Base-by-base conservation (phyloP, 1,284 basidiomycete species). In the Ustilago esculenta region DNA sequence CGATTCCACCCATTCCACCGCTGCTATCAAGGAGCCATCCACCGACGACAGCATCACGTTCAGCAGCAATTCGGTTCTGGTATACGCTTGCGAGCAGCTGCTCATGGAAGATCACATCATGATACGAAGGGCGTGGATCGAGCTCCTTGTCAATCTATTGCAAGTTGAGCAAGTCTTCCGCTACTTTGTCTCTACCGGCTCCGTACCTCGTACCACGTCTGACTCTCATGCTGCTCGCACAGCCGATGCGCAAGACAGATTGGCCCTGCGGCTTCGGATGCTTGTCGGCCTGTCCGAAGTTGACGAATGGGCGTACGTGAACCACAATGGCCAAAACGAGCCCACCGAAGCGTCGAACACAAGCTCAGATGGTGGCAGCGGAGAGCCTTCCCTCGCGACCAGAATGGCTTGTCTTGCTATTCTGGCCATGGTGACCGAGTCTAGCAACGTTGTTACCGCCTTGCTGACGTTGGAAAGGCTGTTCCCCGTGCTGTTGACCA, bases 141-240 rank as follows among this genome's bases (percentile, higher is more conserved):
- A 98, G 83, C 87, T 98, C n/a, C 85, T 94, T 2, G 98, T 94
- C 85, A 98, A 98, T 82, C 86, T 98, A 23, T 86, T 93, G 37
- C 87, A 86, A 12, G 90, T 89, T 20, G 90, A 93, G 41, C 83
- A 85, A 1, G 87, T 90, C 7, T 58, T 50, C 17, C n/a, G 14
- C 15, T 65, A 54, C 33, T 58, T 65, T 35, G 42, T 54, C 15
- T 35, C 32, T 10, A 30, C 21, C 5, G 20, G 23, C 8, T 15
- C 53, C n/a, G 4, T 23, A n/a, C 15, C 34, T 17, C 14, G 17
- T 11, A 34, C 8, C 1, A 17, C 20, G 17, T 14, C 37, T 21
- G 24, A 11, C 3, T 4, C 21, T 4, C 33, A 25, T 20, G 32
- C 23, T 12, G 24, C 34, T 21, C 21, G 23, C 10, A 9, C 21